Evolutionary conservation across 306 rosid species (phyloP).

Genomic region (Trifolium dubium): DNA sequence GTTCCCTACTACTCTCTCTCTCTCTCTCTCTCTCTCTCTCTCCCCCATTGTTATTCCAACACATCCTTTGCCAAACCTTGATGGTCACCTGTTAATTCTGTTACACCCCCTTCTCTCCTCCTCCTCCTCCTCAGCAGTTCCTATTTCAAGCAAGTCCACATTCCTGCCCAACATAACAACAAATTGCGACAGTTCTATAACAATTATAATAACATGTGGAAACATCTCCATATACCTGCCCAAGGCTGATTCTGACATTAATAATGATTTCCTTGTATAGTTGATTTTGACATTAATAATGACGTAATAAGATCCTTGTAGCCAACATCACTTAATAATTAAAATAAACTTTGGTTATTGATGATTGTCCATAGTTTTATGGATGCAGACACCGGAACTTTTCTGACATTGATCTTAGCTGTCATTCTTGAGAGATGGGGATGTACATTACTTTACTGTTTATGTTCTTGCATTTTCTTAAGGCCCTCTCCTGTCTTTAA

Average conservation of each 20-base stretch:
- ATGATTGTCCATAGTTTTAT: background rate
- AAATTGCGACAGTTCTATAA: too few relatives aligned
- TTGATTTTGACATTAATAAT: too few relatives aligned
- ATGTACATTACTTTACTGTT: background rate
- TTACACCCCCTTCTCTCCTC: background rate
- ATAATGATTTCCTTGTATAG: too few relatives aligned
- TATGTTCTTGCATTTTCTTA: background rate
- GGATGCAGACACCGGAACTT: background rate
- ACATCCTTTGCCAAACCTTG: background rate
- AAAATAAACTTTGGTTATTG: too few relatives aligned
- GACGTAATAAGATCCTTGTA: too few relatives aligned
- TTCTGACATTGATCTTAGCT: background rate
- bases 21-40: background rate
- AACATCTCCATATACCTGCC: too few relatives aligned
- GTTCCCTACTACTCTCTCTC: background rate
- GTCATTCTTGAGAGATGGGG: background rate
- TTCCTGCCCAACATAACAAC: background rate
- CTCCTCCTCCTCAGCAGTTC: background rate
- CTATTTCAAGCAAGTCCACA: background rate
- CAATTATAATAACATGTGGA: too few relatives aligned
- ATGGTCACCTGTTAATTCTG: background rate
- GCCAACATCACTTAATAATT: too few relatives aligned
- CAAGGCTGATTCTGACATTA: too few relatives aligned
- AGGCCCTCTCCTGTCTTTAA: background rate
- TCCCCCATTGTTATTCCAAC: background rate